Percentiles rank a stretch among this genome's conserved stretches.
Conservation (phyloP, 2,329 filamentous ascomycete species). For the Colletotrichum theobromicola region DNA sequence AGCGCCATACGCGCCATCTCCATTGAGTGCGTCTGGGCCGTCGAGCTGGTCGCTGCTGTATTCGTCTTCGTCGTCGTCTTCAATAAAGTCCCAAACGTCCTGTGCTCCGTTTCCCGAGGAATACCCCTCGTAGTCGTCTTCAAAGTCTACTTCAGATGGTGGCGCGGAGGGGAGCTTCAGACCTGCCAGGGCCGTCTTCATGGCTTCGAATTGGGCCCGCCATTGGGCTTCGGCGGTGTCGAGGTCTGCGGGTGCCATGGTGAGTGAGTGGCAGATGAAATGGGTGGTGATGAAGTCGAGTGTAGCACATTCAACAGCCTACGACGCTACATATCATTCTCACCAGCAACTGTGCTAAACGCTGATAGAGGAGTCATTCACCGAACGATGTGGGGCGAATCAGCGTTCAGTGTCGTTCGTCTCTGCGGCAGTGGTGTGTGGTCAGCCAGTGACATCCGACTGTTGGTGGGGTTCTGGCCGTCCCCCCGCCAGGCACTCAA, state of each 20-base stretch:
- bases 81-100: slow-evolving; percentile 94
- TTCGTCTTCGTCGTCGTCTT: slow-evolving; percentile 71
- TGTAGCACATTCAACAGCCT: no score
- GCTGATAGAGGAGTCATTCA: not conserved
- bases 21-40: slow-evolving; percentile 34
- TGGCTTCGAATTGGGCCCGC: slow-evolving; percentile 83
- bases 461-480: not conserved
- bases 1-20: slow-evolving; percentile 52
- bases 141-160: slow-evolving; percentile 58
- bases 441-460: slow-evolving; percentile 7
- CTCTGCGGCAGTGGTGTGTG: not conserved
- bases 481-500: not conserved
- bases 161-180: slow-evolving; percentile 55
- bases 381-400: not conserved
- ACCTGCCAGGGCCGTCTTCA: slow-evolving; percentile 83
- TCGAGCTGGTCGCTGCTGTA: slow-evolving; percentile 60
- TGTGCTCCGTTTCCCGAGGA: slow-evolving; percentile 69
- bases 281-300: not conserved
- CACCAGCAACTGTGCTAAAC: not conserved
- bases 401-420: not conserved
- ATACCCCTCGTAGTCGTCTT: slow-evolving; percentile 66
- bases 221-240: slow-evolving; percentile 66
- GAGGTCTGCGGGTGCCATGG: slow-evolving; percentile 40
- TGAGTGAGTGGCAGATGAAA: not conserved
- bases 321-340: not conserved